A percentile compares a stretch with the other conserved stretches of the same genome.
These are phyloP conservation scores for Huiozyma sinensis DNA, from an alignment of 805 yeast genomes.

Conservation along the genomic window DNA sequence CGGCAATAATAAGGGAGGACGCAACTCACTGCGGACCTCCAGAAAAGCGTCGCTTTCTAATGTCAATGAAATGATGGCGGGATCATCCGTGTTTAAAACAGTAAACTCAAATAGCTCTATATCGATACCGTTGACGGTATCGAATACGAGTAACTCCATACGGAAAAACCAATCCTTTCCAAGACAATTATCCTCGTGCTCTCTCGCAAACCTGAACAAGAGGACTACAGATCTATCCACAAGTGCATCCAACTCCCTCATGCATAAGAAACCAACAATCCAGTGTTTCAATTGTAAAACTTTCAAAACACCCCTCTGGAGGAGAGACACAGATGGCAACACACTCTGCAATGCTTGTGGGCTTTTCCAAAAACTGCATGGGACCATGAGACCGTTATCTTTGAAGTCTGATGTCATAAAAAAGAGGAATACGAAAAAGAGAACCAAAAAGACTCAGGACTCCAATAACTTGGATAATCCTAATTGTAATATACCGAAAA, in stretches of 20 bases:
- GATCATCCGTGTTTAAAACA: background rate
- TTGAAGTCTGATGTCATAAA: constrained; percentile 87
- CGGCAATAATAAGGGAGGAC: background rate
- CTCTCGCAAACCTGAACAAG: constrained; percentile 18
- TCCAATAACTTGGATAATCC: constrained; percentile 1
- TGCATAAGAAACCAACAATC: constrained; percentile 25
- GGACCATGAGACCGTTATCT: constrained; percentile 87
- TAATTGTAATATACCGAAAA: constrained; percentile 5
- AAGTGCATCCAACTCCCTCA: background rate
- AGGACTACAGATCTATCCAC: constrained; percentile 16
- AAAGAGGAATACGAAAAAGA: constrained; percentile 55
- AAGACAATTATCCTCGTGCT: constrained; percentile 21
- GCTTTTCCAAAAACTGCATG: constrained; percentile 79
- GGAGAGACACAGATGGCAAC: constrained; percentile 84
- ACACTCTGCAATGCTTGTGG: constrained; percentile 97
- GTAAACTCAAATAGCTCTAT: constrained; percentile 3
- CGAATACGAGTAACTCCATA: constrained; percentile 17
- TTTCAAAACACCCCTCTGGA: constrained; percentile 88
- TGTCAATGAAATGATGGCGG: background rate
- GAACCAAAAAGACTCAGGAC: constrained; percentile 32
- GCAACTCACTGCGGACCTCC: background rate
- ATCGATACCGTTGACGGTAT: constrained; percentile 4
- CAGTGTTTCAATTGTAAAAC: constrained; percentile 86
- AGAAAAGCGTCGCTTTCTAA: background rate
- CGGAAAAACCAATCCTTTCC: constrained; percentile 19